Evolutionary conservation across 441 rosid genomes (phyloP).

Genomic region (Gossypium trilobum): DNA sequence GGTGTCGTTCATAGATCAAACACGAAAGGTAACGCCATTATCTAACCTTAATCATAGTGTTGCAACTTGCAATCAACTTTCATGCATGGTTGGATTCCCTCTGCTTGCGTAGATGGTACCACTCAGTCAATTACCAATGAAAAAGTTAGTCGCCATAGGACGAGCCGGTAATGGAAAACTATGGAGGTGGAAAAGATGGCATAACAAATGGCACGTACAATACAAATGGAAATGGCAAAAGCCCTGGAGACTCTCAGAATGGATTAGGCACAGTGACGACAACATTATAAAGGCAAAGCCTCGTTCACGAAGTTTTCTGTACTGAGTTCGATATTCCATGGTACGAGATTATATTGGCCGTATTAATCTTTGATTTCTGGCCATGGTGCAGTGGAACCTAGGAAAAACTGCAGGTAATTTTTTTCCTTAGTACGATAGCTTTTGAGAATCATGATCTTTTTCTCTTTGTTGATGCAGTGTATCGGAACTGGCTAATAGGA

Average conservation of each 20-base stretch:
- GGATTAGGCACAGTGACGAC: constrained; percentile 81
- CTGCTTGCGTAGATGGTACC: constrained; percentile 70
- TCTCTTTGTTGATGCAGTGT: constrained; percentile 24
- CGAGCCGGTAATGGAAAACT: constrained; percentile 79
- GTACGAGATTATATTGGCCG: constrained; percentile 20
- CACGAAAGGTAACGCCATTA: constrained; percentile 47
- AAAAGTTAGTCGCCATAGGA: constrained; percentile 53
- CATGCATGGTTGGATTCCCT: constrained; percentile 6
- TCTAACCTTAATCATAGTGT: constrained; percentile 3
- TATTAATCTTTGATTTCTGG: constrained; percentile 32
- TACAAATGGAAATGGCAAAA: constrained; percentile 99
- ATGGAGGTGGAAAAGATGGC: constrained; percentile 99
- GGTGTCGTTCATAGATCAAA: constrained; percentile 56
- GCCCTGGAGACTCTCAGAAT: constrained; percentile 95
- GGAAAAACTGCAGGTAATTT: constrained; percentile 38
- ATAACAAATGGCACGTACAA: constrained; percentile 90
- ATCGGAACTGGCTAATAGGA: constrained; percentile 34
- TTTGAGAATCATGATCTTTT: background rate
- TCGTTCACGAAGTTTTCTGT: constrained; percentile 42
- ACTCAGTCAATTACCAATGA: constrained; percentile 61
- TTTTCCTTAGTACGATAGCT: background rate
- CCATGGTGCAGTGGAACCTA: constrained; percentile 22
- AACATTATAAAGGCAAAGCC: constrained; percentile 57
- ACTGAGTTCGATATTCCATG: constrained; percentile 23
- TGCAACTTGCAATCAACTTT: constrained; percentile 2